These are phyloP conservation scores for Cryptococcus sp. DNA, from an alignment of 1,284 basidiomycete genomes.

Conservation along the genomic window DNA sequence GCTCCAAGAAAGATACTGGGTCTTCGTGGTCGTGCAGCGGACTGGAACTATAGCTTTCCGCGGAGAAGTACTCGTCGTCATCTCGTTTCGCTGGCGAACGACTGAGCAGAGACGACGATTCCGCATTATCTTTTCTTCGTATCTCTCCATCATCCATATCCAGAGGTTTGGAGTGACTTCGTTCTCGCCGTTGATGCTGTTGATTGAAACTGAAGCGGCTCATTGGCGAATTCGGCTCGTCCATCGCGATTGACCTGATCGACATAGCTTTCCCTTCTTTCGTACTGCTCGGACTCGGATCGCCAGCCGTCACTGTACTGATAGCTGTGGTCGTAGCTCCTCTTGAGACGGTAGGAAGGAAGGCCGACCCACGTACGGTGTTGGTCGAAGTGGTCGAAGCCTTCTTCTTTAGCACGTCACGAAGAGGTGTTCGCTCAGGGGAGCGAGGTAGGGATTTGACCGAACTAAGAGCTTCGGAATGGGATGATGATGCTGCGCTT, in stretches of 20 bases:
- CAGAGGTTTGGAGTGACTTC: too few species aligned
- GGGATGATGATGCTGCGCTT: background rate
- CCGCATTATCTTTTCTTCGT: too few species aligned
- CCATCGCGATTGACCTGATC: background rate
- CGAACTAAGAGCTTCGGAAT: background rate
- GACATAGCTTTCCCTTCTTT: conserved; percentile 1
- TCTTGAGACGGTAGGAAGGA: conserved; percentile 17
- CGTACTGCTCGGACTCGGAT: background rate
- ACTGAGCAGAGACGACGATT: too few species aligned
- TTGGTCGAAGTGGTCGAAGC: conserved; percentile 26
- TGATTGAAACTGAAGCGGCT: conserved; percentile 14
- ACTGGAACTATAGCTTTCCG: background rate
- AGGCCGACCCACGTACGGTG: conserved; percentile 26
- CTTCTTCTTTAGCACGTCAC: conserved; percentile 29
- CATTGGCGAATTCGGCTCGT: conserved; percentile 21
- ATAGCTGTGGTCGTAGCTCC: conserved; percentile 24
- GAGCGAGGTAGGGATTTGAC: background rate
- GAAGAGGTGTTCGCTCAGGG: conserved; percentile 12
- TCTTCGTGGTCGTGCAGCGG: conserved; percentile 7
- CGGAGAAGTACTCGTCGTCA: background rate
- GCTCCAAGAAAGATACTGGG: conserved; percentile 16
- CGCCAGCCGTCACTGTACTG: conserved; percentile 22
- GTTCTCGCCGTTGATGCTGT: background rate
- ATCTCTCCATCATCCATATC: too few species aligned
- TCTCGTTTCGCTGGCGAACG: background rate